These are phyloP conservation scores for Colletotrichum shisoi DNA, from an alignment of 2,329 filamentous ascomycete genomes.

Conservation along the genomic window DNA sequence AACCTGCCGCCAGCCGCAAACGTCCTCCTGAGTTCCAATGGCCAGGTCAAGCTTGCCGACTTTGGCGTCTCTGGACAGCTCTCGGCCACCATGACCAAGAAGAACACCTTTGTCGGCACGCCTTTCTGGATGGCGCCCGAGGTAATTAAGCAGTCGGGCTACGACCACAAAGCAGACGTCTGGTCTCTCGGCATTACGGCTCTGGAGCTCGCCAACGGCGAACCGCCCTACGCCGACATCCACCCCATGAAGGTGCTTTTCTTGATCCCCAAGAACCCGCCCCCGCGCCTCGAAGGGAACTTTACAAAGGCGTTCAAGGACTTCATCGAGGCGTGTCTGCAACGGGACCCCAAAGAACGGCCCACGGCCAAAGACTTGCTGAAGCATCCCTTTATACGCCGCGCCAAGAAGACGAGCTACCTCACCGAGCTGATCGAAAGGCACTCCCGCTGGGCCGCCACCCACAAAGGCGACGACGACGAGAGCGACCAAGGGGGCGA, in stretches of 20 bases:
- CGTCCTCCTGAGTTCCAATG: conserved; percentile 84
- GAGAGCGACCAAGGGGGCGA: conserved; percentile 70
- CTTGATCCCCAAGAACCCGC: conserved; percentile 92
- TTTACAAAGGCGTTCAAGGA: conserved; percentile 86
- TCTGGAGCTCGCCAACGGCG: conserved; percentile 87
- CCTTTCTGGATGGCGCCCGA: conserved; percentile 99
- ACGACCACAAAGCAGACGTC: conserved; percentile 97
- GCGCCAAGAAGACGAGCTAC: conserved; percentile 95
- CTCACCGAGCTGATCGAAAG: conserved; percentile 94
- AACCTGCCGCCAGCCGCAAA: conserved; percentile 76
- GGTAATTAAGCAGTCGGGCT: conserved; percentile 97
- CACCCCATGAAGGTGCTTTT: conserved; percentile 99
- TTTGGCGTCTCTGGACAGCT: conserved; percentile 97
- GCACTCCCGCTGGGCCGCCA: conserved; percentile 84
- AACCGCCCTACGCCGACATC: conserved; percentile 94
- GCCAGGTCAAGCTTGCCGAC: conserved; percentile 95
- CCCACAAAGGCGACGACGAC: conserved; percentile 75
- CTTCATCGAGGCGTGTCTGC: conserved; percentile 82
- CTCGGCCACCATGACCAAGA: conserved; percentile 98
- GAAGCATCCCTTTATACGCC: conserved; percentile 87
- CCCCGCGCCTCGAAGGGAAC: conserved; percentile 80
- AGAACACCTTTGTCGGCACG: conserved; percentile 97
- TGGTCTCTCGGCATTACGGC: conserved; percentile 97
- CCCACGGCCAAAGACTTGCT: conserved; percentile 87
- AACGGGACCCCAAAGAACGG: conserved; percentile 87